Evolutionary conservation across 2,329 filamentous ascomycete genomes (phyloP).

Genomic region (Cordyceps sp.): DNA sequence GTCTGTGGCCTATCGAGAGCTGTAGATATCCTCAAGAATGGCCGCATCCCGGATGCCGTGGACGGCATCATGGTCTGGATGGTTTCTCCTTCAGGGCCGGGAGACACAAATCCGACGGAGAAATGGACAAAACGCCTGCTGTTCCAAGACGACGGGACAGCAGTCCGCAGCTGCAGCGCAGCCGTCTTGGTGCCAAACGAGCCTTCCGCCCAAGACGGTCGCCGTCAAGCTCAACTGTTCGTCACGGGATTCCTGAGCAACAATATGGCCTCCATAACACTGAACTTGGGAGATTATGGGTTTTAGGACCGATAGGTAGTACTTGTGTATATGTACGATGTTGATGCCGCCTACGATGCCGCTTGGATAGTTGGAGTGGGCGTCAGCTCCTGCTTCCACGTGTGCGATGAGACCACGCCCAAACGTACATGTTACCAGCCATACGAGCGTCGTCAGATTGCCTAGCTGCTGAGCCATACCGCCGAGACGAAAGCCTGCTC

Average conservation of each 20-base stretch:
- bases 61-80: constrained; percentile 32
- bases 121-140: constrained; percentile 20
- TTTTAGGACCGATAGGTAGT: too few relatives aligned
- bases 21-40: constrained; percentile 16
- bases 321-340: too few relatives aligned
- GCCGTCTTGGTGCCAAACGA: constrained; percentile 37
- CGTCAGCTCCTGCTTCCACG: too few relatives aligned
- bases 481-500: too few relatives aligned
- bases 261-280: constrained; percentile 31
- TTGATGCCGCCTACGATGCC: too few relatives aligned
- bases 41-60: constrained; percentile 16
- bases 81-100: constrained; percentile 1
- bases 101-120: neutral
- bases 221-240: constrained; percentile 38
- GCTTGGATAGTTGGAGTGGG: too few relatives aligned
- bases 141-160: constrained; percentile 39
- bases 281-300: too few relatives aligned
- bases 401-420: too few relatives aligned
- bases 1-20: constrained; percentile 27
- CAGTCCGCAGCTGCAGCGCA: constrained; percentile 30
- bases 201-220: constrained; percentile 22
- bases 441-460: too few relatives aligned
- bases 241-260: constrained; percentile 36
- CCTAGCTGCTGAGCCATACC: too few relatives aligned
- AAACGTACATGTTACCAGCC: too few relatives aligned